Conservation (phyloP, 495 filamentous ascomycete genomes). For the Hypoxylon cercidicola region DNA sequence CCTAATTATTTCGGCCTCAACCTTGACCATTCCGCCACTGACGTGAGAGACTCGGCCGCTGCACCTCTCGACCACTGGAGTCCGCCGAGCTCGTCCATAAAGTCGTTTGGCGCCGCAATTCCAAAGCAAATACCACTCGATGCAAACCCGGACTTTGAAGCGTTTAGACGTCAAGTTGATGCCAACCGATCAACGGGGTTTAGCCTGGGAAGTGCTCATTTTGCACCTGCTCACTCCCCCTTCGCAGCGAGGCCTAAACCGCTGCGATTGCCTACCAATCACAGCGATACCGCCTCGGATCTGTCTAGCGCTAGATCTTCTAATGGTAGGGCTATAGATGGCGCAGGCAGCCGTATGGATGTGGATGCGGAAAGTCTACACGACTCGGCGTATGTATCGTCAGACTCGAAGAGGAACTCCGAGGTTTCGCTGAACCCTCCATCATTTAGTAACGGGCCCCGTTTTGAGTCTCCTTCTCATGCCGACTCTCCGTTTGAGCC, state of each 20-base stretch:
- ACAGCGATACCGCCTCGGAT: conserved; percentile 49
- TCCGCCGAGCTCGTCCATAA: conserved; percentile 71
- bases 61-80: conserved; percentile 77
- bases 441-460: conserved; percentile 45
- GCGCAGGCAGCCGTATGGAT: conserved; percentile 34
- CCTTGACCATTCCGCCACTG: conserved; percentile 64
- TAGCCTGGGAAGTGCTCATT: conserved; percentile 60
- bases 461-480: conserved; percentile 52
- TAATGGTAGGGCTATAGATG: conserved; percentile 27
- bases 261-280: conserved; percentile 53
- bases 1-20: conserved; percentile 86
- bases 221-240: conserved; percentile 50
- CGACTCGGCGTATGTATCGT: conserved; percentile 60
- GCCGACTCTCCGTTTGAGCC: conserved; percentile 49
- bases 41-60: conserved; percentile 68
- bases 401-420: conserved; percentile 59
- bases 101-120: conserved; percentile 72
- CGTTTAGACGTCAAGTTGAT: conserved; percentile 76
- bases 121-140: conserved; percentile 75
- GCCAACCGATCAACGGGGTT: conserved; percentile 63
- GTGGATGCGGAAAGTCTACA: conserved; percentile 49
- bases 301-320: conserved; percentile 34
- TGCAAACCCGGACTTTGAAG: conserved; percentile 80
- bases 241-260: conserved; percentile 49
- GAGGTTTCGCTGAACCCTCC: conserved; percentile 53